Percentiles rank a stretch among this genome's conserved stretches.
These are phyloP conservation scores for Xylaria bambusicola DNA, from an alignment of 495 filamentous ascomycete species.

Conservation along the genomic window DNA sequence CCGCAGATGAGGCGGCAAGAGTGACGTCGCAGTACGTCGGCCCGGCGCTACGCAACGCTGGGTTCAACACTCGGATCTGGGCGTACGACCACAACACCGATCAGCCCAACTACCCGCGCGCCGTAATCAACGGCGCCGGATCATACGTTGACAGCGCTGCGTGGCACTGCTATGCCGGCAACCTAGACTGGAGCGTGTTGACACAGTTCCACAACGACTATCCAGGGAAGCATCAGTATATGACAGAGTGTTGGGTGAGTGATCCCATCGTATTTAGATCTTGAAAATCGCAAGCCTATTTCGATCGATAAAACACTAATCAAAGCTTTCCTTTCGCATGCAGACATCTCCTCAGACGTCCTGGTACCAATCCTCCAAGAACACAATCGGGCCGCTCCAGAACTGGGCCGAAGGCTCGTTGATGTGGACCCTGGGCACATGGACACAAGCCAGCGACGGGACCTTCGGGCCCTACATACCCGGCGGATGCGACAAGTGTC, in stretches of 20 bases:
- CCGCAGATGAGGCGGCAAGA: constrained; percentile 48
- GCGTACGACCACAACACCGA: constrained; percentile 62
- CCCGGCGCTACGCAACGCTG: constrained; percentile 46
- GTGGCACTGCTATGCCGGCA: constrained; percentile 58
- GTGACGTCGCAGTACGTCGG: constrained; percentile 53
- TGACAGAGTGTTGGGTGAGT: constrained; percentile 58
- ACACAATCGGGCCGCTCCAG: constrained; percentile 57
- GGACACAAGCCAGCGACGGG: constrained; percentile 54
- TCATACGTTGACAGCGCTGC: constrained; percentile 51
- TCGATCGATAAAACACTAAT: neutral
- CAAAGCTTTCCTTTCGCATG: neutral
- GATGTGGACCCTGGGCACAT: constrained; percentile 59
- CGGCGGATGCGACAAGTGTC: constrained; percentile 52
- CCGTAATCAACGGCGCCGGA: constrained; percentile 45
- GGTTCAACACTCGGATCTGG: constrained; percentile 50
- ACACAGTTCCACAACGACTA: constrained; percentile 50
- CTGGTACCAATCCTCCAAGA: constrained; percentile 55
- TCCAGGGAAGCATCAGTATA: constrained; percentile 52
- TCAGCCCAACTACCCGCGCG: constrained; percentile 48
- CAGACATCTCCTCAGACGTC: constrained; percentile 41
- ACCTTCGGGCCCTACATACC: constrained; percentile 55
- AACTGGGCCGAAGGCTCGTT: constrained; percentile 57
- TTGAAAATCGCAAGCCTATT: neutral
- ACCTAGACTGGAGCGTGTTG: constrained; percentile 53
- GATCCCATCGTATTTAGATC: neutral